Evolutionary conservation across 176 grass and related monocot genomes (phyloP).

Genomic region (Elymus sibiricus): DNA sequence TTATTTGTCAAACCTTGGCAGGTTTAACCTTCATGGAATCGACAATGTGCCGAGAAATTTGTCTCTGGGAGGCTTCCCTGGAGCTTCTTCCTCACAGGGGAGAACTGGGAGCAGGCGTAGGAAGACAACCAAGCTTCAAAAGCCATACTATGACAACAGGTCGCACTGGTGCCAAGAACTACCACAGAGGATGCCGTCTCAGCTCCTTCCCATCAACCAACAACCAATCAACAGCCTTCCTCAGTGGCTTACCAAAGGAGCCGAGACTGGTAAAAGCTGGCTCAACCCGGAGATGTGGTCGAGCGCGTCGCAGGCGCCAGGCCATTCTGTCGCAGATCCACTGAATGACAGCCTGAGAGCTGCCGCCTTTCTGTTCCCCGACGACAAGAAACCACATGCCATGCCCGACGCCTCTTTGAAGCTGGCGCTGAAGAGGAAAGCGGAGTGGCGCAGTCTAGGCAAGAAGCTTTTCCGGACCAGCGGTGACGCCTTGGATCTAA

Average conservation of each 20-base stretch:
- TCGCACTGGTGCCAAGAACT: constrained; percentile 23
- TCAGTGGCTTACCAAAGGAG: constrained; percentile 64
- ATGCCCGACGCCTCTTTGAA: constrained; percentile 33
- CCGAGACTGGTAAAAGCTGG: background rate
- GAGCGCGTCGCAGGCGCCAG: constrained; percentile 2
- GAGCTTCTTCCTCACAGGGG: constrained; percentile 30
- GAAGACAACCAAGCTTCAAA: constrained; percentile 31
- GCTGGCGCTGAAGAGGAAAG: constrained; percentile 35
- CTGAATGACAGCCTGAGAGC: constrained; percentile 3
- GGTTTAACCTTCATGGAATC: constrained; percentile 19
- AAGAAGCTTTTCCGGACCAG: constrained; percentile 33
- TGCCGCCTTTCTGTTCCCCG: background rate
- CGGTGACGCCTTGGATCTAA: constrained; percentile 36
- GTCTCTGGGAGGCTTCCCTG: constrained; percentile 36
- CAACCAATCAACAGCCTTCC: constrained; percentile 45
- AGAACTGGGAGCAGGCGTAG: constrained; percentile 21
- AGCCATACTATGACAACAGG: constrained; percentile 42
- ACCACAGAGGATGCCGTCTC: constrained; percentile 14
- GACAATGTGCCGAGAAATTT: constrained; percentile 15
- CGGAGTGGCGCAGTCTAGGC: constrained; percentile 17
- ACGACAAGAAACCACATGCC: constrained; percentile 27
- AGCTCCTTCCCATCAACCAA: constrained; percentile 27
- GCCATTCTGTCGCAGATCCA: background rate
- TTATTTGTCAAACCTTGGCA: constrained; percentile 33
- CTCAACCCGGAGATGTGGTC: constrained; percentile 32